These are phyloP conservation scores for Croton laevigatus DNA, from an alignment of 441 rosid genomes.

Conservation along the genomic window DNA sequence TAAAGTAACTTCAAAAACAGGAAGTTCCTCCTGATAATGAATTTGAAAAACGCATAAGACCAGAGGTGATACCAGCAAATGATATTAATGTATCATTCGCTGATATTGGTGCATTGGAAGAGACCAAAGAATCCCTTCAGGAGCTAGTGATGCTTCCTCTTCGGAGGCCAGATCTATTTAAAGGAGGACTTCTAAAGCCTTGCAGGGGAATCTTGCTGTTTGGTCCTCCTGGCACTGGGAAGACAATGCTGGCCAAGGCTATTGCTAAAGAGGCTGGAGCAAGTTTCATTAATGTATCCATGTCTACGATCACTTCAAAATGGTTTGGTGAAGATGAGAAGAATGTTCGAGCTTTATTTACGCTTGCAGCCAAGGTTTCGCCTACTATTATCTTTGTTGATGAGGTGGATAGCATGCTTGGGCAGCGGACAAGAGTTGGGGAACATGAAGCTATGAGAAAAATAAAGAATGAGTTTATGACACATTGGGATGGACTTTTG, in stretches of 20 bases:
- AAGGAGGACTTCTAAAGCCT: slow-evolving; percentile 97
- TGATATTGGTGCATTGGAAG: slow-evolving; percentile 88
- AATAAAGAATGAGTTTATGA: slow-evolving; percentile 96
- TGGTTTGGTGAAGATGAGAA: slow-evolving; percentile 99
- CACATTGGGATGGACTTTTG: slow-evolving; percentile 97
- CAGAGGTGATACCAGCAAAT: slow-evolving; percentile 92
- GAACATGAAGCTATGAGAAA: slow-evolving; percentile 99
- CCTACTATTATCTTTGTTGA: slow-evolving; percentile 96
- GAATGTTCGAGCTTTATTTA: slow-evolving; percentile 87
- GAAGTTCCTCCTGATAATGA: slow-evolving; percentile 90
- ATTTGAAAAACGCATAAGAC: slow-evolving; percentile 94
- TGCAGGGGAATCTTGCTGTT: slow-evolving; percentile 94
- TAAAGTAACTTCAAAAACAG: slow-evolving; percentile 32
- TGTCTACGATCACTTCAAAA: slow-evolving; percentile 98
- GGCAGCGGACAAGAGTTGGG: slow-evolving; percentile 90
- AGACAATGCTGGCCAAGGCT: slow-evolving; percentile 98
- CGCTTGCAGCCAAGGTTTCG: slow-evolving; percentile 90
- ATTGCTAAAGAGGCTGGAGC: slow-evolving; percentile 98
- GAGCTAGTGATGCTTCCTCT: slow-evolving; percentile 99
- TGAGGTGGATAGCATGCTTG: slow-evolving; percentile 99
- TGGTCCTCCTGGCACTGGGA: slow-evolving; percentile 99
- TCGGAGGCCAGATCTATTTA: slow-evolving; percentile 92
- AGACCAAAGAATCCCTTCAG: slow-evolving; percentile 89
- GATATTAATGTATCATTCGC: slow-evolving; percentile 94
- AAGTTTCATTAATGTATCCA: slow-evolving; percentile 94